Evolutionary conservation across 73 alveolate genomes (phyloP), one percentile per base, ranked within the genome.

Genomic region (Urostyla sp.): DNA sequence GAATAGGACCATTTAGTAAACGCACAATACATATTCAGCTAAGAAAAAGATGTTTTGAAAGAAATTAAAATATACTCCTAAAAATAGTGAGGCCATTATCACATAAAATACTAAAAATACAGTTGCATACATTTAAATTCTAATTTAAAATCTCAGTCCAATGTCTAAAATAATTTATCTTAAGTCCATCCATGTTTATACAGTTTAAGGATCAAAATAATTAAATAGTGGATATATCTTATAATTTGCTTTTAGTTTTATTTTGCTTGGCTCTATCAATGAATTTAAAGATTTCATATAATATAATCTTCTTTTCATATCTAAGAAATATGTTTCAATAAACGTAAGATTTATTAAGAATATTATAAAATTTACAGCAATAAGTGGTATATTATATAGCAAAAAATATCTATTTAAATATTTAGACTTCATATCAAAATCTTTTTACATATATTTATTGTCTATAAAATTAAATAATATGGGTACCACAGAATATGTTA

Each of bases 131-230:
- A 58, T 15, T 21, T 58, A 26, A 28, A 58, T 58, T 31, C 75
- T 27, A 13, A 58, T 58, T 11, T n/a, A 15, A 21, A 58, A 58
- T 32, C 75, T 58, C 31, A 31, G 31, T 3, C 75, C 75, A 2
- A 58, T 11, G 21, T 58, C 75, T 2, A 58, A 35, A 30, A 58
- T 8, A 52, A 58, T 58, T 30, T 35, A 13, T 58, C 75, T 27
- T 55, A 58, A 35, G 20, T 58, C 75, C 54, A 58, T 58, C 75
- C 75, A 58, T 6, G 75, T 35, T 31, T 35, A 21, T 8, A 58
- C 20, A 15, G 75, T 58, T 58, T 58, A 31, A 2, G 75, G 75
- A 27, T 58, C 75, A 34, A 58, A 58, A 21, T 58, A 58, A 34
- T 58, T 58, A 2, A 31, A 4, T 31, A 58, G 21, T 8, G 55